Percentiles rank a stretch among this genome's conserved stretches.
phyloP scores from a whole-genome alignment of 768 basidiomycete species.

The Suillus luteus region DNA sequence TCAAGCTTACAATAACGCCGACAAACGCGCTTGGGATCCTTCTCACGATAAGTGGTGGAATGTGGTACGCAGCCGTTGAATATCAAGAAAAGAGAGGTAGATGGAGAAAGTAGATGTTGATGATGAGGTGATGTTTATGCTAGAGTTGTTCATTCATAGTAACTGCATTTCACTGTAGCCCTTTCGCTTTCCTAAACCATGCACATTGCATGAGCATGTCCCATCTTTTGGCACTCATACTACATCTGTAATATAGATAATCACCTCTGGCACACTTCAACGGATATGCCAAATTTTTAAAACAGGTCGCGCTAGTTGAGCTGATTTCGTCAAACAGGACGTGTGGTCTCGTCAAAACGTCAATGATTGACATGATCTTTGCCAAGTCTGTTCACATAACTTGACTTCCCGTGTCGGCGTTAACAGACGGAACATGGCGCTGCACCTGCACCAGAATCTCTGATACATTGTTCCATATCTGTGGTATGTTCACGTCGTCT shows the following conservation, averaged over 20 bases:
- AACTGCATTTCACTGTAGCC: background rate
- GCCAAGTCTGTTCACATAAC: background rate
- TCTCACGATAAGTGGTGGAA: conserved; percentile 85
- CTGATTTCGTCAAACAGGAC: background rate
- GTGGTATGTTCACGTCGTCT: background rate
- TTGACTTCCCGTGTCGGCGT: background rate
- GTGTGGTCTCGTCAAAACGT: background rate
- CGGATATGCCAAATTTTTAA: background rate
- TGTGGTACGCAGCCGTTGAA: conserved; percentile 74
- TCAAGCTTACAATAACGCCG: conserved; percentile 77
- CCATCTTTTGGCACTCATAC: background rate
- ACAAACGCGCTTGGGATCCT: conserved; percentile 82
- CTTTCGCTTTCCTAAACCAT: background rate
- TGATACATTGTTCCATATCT: background rate
- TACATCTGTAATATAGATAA: background rate
- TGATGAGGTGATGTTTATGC: background rate
- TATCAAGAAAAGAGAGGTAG: conserved; percentile 47
- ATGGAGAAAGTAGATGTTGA: conserved; percentile 6
- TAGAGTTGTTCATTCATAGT: too few species aligned
- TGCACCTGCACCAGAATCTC: background rate
- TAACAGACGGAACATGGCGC: background rate
- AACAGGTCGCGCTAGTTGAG: background rate
- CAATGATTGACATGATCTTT: background rate
- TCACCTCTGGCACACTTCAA: background rate
- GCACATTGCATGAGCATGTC: background rate